These are phyloP conservation scores for Xylariaceae sp. DNA, from an alignment of 2,329 filamentous ascomycete genomes.

Conservation along the genomic window DNA sequence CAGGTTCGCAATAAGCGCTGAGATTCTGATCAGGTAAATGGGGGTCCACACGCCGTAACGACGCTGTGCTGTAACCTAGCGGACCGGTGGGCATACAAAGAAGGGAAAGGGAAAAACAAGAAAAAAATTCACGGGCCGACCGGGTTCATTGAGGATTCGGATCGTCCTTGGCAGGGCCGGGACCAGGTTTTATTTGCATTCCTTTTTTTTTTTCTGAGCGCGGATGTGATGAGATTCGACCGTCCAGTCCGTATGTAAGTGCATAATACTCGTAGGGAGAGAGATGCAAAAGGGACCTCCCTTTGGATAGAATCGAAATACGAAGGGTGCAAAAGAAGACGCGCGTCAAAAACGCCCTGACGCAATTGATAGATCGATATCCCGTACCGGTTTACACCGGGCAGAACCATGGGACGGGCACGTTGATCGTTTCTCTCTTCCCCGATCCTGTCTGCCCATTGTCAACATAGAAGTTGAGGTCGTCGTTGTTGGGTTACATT, in stretches of 20 bases:
- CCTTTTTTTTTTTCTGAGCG: no score
- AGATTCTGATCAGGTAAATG: constrained; percentile 31
- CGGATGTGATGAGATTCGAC: not conserved
- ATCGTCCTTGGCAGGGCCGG: not conserved
- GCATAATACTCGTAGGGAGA: not conserved
- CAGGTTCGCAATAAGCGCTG: constrained; percentile 4
- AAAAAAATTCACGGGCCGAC: not conserved
- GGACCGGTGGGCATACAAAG: not conserved
- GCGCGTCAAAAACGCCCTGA: no score
- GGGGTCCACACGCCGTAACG: not conserved
- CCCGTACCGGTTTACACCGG: no score
- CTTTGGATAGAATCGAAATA: no score
- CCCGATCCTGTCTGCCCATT: no score
- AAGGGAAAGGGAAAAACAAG: constrained; percentile 26
- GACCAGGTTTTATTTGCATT: not conserved
- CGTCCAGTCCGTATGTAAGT: not conserved
- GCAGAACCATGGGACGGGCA: no score
- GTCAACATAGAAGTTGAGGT: no score
- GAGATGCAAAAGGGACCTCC: not conserved
- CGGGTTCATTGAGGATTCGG: not conserved
- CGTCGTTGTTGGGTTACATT: no score
- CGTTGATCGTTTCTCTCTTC: no score
- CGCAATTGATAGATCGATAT: no score
- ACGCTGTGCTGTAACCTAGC: not conserved
- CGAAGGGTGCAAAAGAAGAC: no score